Conservation (phyloP, 2,329 filamentous ascomycete species). For the Aschersonia sp. region DNA sequence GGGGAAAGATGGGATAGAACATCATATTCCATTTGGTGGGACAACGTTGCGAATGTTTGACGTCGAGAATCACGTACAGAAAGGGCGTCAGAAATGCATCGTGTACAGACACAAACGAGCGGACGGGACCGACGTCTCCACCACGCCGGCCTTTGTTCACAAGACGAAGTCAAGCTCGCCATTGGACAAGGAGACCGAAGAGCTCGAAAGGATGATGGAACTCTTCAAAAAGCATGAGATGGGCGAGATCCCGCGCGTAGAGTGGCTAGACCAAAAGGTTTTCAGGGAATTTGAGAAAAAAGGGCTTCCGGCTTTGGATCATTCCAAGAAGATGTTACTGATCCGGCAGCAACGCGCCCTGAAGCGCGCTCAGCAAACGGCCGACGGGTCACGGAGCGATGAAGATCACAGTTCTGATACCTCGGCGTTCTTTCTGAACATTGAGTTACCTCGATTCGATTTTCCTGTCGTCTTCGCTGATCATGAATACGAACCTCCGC, state of each 20-base stretch:
- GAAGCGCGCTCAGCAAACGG: conserved; percentile 20
- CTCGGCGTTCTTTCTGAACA: conserved; percentile 64
- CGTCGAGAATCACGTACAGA: conserved; percentile 77
- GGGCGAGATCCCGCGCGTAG: conserved; percentile 83
- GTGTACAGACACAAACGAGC: conserved; percentile 71
- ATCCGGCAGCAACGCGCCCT: conserved; percentile 30
- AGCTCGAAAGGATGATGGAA: conserved; percentile 78
- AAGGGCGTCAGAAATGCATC: conserved; percentile 82
- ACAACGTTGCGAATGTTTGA: conserved; percentile 91
- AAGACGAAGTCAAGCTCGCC: conserved; percentile 38
- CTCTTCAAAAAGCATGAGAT: conserved; percentile 97
- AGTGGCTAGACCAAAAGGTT: conserved; percentile 92
- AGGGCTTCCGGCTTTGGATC: conserved; percentile 48
- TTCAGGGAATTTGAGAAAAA: conserved; percentile 81
- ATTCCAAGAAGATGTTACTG: conserved; percentile 39
- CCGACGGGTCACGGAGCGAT: conserved; percentile 5
- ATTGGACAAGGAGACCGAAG: conserved; percentile 60
- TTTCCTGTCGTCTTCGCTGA: conserved; percentile 93
- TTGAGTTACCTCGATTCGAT: conserved; percentile 90
- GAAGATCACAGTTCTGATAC: conserved; percentile 20
- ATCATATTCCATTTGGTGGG: conserved; percentile 84
- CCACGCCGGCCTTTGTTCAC: conserved; percentile 54
- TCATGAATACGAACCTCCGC: conserved; percentile 77
- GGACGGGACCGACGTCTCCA: conserved; percentile 69
- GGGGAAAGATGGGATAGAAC: conserved; percentile 52